A percentile compares a stretch with the other conserved stretches of the same genome.
phyloP scores from a whole-genome alignment of 2,329 filamentous ascomycete species.

The Penicillium sp. region DNA sequence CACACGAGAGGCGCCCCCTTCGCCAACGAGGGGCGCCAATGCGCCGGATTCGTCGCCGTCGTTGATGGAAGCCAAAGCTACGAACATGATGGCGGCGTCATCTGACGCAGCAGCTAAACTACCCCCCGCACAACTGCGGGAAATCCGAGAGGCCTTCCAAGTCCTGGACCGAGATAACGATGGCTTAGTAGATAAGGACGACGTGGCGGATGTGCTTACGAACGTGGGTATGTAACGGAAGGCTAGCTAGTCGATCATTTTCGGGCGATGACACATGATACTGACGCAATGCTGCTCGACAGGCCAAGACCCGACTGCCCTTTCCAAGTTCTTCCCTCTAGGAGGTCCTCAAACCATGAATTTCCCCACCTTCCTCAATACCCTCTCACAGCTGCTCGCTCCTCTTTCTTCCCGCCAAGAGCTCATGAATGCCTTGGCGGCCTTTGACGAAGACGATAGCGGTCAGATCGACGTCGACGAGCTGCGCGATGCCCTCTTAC shows the following conservation, averaged over 20 bases:
- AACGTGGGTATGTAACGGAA: slow-evolving; percentile 69
- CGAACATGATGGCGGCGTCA: no score
- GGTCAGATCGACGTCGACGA: slow-evolving; percentile 81
- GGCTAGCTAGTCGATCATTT: not conserved
- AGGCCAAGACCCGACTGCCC: slow-evolving; percentile 67
- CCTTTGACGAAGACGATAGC: slow-evolving; percentile 91
- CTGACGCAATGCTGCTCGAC: no score
- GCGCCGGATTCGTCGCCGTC: no score
- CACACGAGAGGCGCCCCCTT: slow-evolving; percentile 32
- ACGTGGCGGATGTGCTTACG: slow-evolving; percentile 76
- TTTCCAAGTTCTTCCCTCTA: slow-evolving; percentile 73
- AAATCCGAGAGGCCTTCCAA: slow-evolving; percentile 85
- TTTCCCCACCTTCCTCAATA: slow-evolving; percentile 76
- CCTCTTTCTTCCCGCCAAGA: slow-evolving; percentile 72
- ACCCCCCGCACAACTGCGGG: slow-evolving; percentile 70
- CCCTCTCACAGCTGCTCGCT: slow-evolving; percentile 63
- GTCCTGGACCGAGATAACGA: slow-evolving; percentile 85
- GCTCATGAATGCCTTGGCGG: slow-evolving; percentile 78
- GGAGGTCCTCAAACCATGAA: slow-evolving; percentile 64
- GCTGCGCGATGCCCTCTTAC: slow-evolving; percentile 70
- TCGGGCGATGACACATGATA: no score
- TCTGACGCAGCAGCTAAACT: no score
- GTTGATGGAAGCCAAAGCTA: no score
- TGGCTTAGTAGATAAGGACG: slow-evolving; percentile 71
- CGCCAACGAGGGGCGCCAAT: slow-evolving; percentile 35